A percentile compares a stretch with the other conserved stretches of the same genome.
These are phyloP conservation scores for Alternaria sp. DNA, from an alignment of 2,329 filamentous ascomycete species.

Conservation along the genomic window DNA sequence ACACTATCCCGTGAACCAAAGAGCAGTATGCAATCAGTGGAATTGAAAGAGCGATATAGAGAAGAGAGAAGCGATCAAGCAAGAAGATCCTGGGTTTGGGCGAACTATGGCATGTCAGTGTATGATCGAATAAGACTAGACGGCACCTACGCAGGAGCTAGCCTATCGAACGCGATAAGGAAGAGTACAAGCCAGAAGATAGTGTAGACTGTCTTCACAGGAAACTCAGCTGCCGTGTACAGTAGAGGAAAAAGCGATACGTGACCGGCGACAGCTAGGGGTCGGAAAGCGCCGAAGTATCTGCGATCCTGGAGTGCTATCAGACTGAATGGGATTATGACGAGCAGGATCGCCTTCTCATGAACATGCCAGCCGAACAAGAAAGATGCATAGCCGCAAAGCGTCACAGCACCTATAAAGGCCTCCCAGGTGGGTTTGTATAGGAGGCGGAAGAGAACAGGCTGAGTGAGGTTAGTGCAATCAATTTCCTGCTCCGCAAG, in stretches of 20 bases:
- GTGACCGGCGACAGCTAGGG: conserved; percentile 90
- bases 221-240: conserved; percentile 91
- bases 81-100: conserved; percentile 83
- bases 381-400: conserved; percentile 96
- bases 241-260: conserved; percentile 94
- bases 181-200: conserved; percentile 90
- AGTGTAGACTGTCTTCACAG: conserved; percentile 92
- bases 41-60: conserved; percentile 90
- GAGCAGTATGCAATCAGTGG: conserved; percentile 91
- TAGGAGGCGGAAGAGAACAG: conserved; percentile 80
- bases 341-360: conserved; percentile 92
- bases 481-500: not conserved
- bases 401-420: conserved; percentile 87
- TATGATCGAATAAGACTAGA: not conserved
- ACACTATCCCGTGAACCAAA: conserved; percentile 80
- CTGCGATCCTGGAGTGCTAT: conserved; percentile 89
- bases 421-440: conserved; percentile 81
- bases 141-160: conserved; percentile 75
- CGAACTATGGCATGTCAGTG: conserved; percentile 58
- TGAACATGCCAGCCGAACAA: conserved; percentile 99
- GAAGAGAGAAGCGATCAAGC: conserved; percentile 85
- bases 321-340: conserved; percentile 94
- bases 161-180: conserved; percentile 82
- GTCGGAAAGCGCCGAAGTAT: conserved; percentile 89
- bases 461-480: conserved; percentile 26